Conservation (phyloP, 208 protist genomes). For the Strigomonas culicis region DNA sequence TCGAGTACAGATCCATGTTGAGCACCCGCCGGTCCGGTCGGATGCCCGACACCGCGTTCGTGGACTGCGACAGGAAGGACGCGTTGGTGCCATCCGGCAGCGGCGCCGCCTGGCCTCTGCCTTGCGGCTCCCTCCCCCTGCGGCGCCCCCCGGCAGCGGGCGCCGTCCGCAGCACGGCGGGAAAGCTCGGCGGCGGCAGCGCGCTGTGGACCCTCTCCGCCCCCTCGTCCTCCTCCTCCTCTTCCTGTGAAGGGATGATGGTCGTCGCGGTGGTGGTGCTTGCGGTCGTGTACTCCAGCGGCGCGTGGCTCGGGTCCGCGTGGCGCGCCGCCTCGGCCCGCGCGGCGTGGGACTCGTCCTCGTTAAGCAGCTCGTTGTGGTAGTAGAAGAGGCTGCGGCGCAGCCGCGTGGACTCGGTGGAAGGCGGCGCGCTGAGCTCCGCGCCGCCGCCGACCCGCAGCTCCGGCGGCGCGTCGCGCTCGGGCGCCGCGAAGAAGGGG, state of each 20-base stretch:
- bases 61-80: no score
- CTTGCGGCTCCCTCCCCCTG: no score
- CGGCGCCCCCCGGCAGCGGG: no score
- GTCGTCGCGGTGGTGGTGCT: background rate
- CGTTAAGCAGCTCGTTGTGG: background rate
- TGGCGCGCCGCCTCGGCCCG: no score
- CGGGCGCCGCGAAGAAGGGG: no score
- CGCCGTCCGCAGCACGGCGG: background rate
- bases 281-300: background rate
- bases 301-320: background rate
- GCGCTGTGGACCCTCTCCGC: background rate
- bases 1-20: conserved; percentile 59
- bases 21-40: conserved; percentile 21
- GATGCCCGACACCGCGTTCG: no score
- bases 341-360: no score
- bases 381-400: background rate
- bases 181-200: background rate
- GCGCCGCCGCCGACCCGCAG: background rate
- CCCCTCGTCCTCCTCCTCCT: background rate
- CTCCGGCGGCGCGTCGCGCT: background rate
- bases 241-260: no score
- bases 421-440: background rate
- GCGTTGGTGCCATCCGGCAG: no score
- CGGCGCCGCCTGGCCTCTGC: no score
- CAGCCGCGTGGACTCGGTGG: background rate